Conservation (phyloP, 2,329 filamentous ascomycete species). For the Lecanicillium sp. region DNA sequence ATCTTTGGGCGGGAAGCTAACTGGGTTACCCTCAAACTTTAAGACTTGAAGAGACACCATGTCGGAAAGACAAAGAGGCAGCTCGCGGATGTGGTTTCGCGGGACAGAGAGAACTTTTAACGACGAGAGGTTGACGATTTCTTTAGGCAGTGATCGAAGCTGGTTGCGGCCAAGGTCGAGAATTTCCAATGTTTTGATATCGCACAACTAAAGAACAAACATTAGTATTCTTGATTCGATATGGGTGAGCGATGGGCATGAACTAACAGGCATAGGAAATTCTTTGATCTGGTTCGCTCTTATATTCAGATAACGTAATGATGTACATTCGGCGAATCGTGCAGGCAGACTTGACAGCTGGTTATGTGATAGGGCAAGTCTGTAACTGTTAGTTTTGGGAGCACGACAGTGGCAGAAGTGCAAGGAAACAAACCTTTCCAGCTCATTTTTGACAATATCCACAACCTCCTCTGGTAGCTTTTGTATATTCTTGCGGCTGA, state of each 20-base stretch:
- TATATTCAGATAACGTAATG: conserved; percentile 72
- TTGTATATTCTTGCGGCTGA: conserved; percentile 67
- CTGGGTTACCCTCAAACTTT: conserved; percentile 82
- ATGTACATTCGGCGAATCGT: conserved; percentile 67
- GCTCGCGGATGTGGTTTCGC: conserved; percentile 76
- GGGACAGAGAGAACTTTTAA: conserved; percentile 84
- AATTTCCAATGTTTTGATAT: conserved; percentile 81
- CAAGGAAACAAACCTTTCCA: conserved; percentile 53
- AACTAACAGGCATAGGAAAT: conserved; percentile 47
- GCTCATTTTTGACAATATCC: conserved; percentile 63
- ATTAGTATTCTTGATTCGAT: too few species aligned
- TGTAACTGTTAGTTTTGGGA: conserved; percentile 22
- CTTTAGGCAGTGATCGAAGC: conserved; percentile 66
- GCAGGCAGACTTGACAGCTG: conserved; percentile 60
- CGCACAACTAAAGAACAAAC: conserved; percentile 66
- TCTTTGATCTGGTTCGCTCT: conserved; percentile 65
- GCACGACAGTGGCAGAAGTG: too few species aligned
- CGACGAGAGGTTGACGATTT: conserved; percentile 72
- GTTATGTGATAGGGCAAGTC: conserved; percentile 76
- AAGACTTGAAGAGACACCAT: conserved; percentile 85
- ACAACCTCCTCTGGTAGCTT: conserved; percentile 66
- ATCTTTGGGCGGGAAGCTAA: conserved; percentile 69
- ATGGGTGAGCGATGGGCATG: too few species aligned
- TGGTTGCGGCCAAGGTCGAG: conserved; percentile 87
- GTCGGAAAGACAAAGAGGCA: conserved; percentile 77